These are phyloP conservation scores for Talaromyces verruculosus DNA, from an alignment of 2,329 filamentous ascomycete genomes.

Conservation along the genomic window DNA sequence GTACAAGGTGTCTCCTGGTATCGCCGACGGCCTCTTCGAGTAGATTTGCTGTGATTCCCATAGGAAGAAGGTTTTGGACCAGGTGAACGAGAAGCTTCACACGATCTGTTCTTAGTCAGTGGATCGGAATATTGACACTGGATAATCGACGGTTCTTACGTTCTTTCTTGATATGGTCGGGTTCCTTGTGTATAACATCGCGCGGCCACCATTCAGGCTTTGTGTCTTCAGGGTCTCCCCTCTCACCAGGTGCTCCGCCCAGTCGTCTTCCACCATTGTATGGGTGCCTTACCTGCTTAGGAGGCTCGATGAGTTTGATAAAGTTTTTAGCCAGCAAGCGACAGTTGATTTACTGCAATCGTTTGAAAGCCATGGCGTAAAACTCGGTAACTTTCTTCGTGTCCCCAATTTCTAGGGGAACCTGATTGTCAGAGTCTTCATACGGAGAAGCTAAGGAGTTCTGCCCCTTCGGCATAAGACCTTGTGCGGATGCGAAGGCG, in stretches of 20 bases:
- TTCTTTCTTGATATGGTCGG: slow-evolving; percentile 50
- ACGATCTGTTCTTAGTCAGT: slow-evolving; percentile 11
- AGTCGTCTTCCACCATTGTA: slow-evolving; percentile 47
- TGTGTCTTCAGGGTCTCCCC: slow-evolving; percentile 45
- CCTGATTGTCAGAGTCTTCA: slow-evolving; percentile 32
- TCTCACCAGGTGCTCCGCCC: slow-evolving; percentile 39
- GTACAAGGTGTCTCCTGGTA: slow-evolving; percentile 40
- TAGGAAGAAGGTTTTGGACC: slow-evolving; percentile 38
- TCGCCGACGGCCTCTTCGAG: slow-evolving; percentile 43
- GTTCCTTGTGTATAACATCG: slow-evolving; percentile 50
- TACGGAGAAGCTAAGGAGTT: neutral
- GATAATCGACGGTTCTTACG: slow-evolving; percentile 35
- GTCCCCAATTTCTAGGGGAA: slow-evolving; percentile 41
- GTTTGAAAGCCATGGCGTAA: slow-evolving; percentile 43
- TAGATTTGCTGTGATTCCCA: slow-evolving; percentile 40
- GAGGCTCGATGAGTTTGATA: slow-evolving; percentile 49
- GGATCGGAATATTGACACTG: neutral
- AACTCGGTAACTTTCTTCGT: slow-evolving; percentile 39
- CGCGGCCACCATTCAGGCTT: slow-evolving; percentile 49
- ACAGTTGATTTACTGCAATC: slow-evolving; percentile 49
- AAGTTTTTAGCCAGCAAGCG: slow-evolving; percentile 48
- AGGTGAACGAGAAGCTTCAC: slow-evolving; percentile 41
- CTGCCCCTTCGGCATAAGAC: neutral
- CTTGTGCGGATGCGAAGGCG: slow-evolving; percentile 14
- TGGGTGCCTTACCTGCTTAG: slow-evolving; percentile 50